Conservation (phyloP, 257 asterid genomes). For the Cynanchum wilfordii region DNA sequence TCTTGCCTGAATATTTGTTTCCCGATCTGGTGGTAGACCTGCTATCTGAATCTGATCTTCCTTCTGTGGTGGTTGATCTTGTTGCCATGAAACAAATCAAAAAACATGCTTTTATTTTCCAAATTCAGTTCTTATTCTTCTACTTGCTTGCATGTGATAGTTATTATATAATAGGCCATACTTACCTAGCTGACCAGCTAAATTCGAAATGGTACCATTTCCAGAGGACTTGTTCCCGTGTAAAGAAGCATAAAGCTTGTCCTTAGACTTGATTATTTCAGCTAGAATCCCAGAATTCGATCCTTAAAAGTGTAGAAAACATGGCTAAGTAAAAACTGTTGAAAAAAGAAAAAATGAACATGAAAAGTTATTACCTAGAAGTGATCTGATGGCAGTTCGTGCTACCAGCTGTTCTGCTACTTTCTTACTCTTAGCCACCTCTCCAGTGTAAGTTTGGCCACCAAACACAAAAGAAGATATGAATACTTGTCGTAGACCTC, state of each 20-base stretch:
- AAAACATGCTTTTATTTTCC: not conserved
- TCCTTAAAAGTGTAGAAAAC: constrained; percentile 14
- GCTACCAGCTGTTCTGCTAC: constrained; percentile 31
- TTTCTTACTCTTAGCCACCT: constrained; percentile 29
- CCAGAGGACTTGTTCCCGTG: constrained; percentile 5
- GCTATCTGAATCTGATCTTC: constrained; percentile 19
- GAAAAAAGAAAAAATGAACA: not conserved
- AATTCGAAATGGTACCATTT: not conserved
- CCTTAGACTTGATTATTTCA: constrained; percentile 25
- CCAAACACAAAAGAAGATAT: constrained; percentile 16
- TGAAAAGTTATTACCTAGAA: constrained; percentile 15
- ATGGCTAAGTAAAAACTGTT: not conserved
- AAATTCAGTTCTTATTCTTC: not conserved
- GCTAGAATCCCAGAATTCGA: constrained; percentile 23
- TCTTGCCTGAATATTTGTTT: constrained; percentile 19
- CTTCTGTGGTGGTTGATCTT: not conserved
- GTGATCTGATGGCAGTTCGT: constrained; percentile 24
- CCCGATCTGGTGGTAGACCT: not conserved
- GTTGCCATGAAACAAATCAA: constrained; percentile 3
- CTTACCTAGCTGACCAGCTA: constrained; percentile 11
- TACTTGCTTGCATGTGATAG: not conserved
- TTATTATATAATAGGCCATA: not conserved
- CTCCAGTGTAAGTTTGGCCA: constrained; percentile 26
- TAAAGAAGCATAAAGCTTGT: constrained; percentile 10
- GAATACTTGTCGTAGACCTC: constrained; percentile 14